Conservation (phyloP, 2,329 filamentous ascomycete genomes). For the Epichloe sylvatica region DNA sequence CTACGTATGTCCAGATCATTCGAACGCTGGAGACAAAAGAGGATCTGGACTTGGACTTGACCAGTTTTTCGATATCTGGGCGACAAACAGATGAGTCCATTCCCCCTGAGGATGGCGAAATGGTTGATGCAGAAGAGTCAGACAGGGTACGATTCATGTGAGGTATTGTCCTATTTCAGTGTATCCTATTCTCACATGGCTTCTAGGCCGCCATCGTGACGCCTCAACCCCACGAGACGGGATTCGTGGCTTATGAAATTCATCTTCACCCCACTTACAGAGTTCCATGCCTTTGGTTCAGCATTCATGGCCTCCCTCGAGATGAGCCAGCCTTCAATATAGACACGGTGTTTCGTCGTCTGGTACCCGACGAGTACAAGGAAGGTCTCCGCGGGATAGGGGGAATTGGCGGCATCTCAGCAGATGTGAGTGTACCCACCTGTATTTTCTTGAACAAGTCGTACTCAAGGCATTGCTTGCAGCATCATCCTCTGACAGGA, state of each 20-base stretch:
- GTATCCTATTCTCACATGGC: conserved; percentile 10
- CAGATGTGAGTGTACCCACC: conserved; percentile 46
- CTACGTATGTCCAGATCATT: conserved; percentile 43
- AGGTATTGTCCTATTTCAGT: conserved; percentile 1
- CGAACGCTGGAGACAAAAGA: conserved; percentile 34
- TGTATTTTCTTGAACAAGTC: neutral
- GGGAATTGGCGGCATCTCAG: conserved; percentile 59
- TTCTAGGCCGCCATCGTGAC: conserved; percentile 28
- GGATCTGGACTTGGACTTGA: conserved; percentile 33
- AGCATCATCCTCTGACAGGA: conserved; percentile 74
- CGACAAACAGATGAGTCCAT: conserved; percentile 8
- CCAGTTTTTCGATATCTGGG: conserved; percentile 29
- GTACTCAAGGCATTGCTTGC: conserved; percentile 25
- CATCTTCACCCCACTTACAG: conserved; percentile 62
- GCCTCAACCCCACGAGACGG: conserved; percentile 19
- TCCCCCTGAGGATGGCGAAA: conserved; percentile 27
- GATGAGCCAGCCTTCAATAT: conserved; percentile 45
- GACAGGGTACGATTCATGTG: conserved; percentile 31
- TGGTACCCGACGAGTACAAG: conserved; percentile 56
- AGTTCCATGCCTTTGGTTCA: conserved; percentile 65
- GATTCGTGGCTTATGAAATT: conserved; percentile 56
- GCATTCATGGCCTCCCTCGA: conserved; percentile 42
- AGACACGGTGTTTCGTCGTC: conserved; percentile 54
- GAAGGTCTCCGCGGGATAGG: conserved; percentile 45
- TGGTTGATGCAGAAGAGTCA: conserved; percentile 36